Evolutionary conservation across 2,329 filamentous ascomycete species (phyloP), one percentile per base, ranked within the genome.

Genomic region (Pyricularia pennisetigena): DNA sequence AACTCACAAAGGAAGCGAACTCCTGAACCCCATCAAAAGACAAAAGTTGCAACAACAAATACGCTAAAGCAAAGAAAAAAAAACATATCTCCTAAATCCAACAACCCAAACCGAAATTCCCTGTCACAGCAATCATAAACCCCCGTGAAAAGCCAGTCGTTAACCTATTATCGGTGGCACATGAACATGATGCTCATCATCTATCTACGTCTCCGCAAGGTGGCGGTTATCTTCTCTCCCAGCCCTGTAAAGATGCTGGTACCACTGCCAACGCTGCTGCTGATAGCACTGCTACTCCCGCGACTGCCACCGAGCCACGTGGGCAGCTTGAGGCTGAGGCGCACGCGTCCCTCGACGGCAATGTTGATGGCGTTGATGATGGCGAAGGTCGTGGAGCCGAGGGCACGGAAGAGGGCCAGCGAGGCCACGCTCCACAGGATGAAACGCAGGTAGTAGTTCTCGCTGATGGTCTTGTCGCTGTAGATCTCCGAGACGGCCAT

Each of bases 401-500:
- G 77, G 0, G 93, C 94, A 71, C 95, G 88, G 84, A 99, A 97
- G 7, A 95, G 81, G 1, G 96, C 95, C 29, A 99, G 81, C 0
- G 85, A 85, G 0, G 95, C 95, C 16, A 99, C 95, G 32, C 86
- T 83, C 95, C 95, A 99, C 26, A 99, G 85, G 75, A 99, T 92
- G 79, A 98, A 95, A 49, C 89, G 90, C 62, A 99, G 85, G 78
- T 99, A 99, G 76, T 91, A 88, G 81, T 99, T 99, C 73, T 89
- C 85, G 7, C 89, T 89, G 66, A 97, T 89, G 59, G 87, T 82
- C 65, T 84, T 86, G 70, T 85, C 83, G 64, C 86, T 86, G 79
- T 97, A 99, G 3, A 91, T 88, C 79, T 99, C 95, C 5, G 87
- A 91, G 16, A 98, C 90, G 1, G 90, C 87, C 95, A 99, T 99